phyloP scores from a whole-genome alignment of 2,329 filamentous ascomycete species.

The Nemania serpens region DNA sequence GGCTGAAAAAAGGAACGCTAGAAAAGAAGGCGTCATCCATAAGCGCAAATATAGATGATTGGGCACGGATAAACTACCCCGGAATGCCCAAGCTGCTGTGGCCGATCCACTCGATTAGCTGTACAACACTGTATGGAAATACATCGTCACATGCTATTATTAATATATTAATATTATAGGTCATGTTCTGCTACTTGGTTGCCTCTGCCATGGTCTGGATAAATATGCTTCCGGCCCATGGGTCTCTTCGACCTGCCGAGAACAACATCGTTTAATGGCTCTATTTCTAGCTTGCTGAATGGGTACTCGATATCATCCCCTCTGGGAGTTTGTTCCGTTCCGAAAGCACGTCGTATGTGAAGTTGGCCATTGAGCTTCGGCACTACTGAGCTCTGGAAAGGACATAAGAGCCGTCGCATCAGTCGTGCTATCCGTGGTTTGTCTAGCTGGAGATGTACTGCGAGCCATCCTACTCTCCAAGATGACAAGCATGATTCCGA shows the following conservation, averaged over 20 bases:
- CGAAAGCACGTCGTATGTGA: slow-evolving; percentile 12
- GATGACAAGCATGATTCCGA: slow-evolving; percentile 17
- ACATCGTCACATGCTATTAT: not conserved
- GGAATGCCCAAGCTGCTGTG: slow-evolving; percentile 13
- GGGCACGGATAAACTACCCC: slow-evolving; percentile 25
- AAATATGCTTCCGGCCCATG: slow-evolving; percentile 12
- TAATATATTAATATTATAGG: slow-evolving; percentile 1
- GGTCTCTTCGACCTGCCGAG: slow-evolving; percentile 10
- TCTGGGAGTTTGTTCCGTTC: slow-evolving; percentile 27
- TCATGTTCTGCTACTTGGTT: not conserved
- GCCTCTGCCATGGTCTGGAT: not conserved
- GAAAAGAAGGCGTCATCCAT: not conserved
- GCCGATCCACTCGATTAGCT: slow-evolving; percentile 5
- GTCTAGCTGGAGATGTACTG: not conserved
- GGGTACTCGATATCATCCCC: slow-evolving; percentile 5
- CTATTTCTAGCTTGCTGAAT: not conserved
- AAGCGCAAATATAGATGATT: slow-evolving; percentile 6
- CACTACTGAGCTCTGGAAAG: not conserved
- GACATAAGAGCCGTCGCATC: slow-evolving; percentile 16
- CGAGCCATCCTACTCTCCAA: not conserved
- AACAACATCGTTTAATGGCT: slow-evolving; percentile 2
- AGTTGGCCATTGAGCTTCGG: not conserved
- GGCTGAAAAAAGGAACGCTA: slow-evolving; percentile 3
- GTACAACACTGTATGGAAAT: slow-evolving; percentile 1
- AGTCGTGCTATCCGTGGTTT: not conserved